These are phyloP conservation scores for Mucor piriformis DNA, from an alignment of 371 early-diverging fungal species.

Conservation along the genomic window DNA sequence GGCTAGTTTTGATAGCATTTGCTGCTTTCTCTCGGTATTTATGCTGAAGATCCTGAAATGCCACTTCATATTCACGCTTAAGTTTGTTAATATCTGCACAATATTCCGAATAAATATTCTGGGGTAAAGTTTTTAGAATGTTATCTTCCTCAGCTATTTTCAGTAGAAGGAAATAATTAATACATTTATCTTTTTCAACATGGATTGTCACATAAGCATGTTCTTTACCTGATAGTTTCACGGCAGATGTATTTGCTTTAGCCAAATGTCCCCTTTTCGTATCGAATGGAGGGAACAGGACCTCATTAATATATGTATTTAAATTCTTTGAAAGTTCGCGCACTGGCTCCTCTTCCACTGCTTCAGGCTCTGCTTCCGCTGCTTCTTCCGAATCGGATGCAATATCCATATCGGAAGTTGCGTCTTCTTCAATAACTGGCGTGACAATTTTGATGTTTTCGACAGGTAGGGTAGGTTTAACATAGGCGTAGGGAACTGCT, in stretches of 20 bases:
- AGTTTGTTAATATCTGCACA: background rate
- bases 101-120: background rate
- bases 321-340: background rate
- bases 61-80: background rate
- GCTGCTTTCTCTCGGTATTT: background rate
- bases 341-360: too few relatives aligned
- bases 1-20: background rate
- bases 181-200: too few relatives aligned
- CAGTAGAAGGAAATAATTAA: too few relatives aligned
- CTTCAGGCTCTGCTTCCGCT: background rate
- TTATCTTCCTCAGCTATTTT: background rate
- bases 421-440: background rate
- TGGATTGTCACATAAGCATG: too few relatives aligned
- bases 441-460: background rate
- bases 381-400: slow-evolving; percentile 10
- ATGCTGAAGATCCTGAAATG: background rate
- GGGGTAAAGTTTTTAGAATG: background rate
- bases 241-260: too few relatives aligned
- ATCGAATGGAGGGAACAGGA: too few relatives aligned
- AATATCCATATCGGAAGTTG: slow-evolving; percentile 14
- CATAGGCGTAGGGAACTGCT: background rate
- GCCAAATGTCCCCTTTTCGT: too few relatives aligned
- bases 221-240: too few relatives aligned
- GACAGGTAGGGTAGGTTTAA: background rate
- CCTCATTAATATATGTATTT: background rate